phyloP scores from a whole-genome alignment of 805 yeast species.

The Sungouiozyma ichnusensis region DNA sequence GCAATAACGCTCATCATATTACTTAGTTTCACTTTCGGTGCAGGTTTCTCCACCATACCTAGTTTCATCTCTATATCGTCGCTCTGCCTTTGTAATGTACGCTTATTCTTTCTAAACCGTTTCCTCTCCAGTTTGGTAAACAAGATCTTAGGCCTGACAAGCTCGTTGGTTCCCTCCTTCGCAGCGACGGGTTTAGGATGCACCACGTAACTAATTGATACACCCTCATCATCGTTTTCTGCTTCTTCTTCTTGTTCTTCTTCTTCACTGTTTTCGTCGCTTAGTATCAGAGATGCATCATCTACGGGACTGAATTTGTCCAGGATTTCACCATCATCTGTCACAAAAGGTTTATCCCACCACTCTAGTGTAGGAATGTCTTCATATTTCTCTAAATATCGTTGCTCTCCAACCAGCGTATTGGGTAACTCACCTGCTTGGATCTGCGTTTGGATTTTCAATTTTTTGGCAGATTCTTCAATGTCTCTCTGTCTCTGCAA shows the following conservation, averaged over 20 bases:
- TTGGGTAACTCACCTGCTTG: slow-evolving; percentile 42
- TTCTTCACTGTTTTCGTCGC: slow-evolving; percentile 4
- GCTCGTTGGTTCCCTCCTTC: slow-evolving; percentile 35
- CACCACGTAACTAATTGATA: slow-evolving; percentile 62
- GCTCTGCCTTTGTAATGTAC: slow-evolving; percentile 55
- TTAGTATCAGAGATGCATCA: slow-evolving; percentile 19
- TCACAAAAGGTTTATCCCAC: slow-evolving; percentile 72
- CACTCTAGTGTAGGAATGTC: slow-evolving; percentile 65
- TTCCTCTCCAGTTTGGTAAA: slow-evolving; percentile 72
- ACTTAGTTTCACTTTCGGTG: slow-evolving; percentile 74
- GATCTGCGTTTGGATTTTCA: slow-evolving; percentile 30
- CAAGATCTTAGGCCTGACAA: slow-evolving; percentile 36
- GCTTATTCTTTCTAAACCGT: slow-evolving; percentile 57
- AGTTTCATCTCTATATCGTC: slow-evolving; percentile 66
- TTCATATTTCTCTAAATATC: slow-evolving; percentile 29
- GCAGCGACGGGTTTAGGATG: slow-evolving; percentile 66
- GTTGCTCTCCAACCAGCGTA: slow-evolving; percentile 43
- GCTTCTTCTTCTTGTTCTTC: slow-evolving; percentile 10
- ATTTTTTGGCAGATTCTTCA: slow-evolving; percentile 4
- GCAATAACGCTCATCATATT: slow-evolving; percentile 73
- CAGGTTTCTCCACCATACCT: slow-evolving; percentile 81
- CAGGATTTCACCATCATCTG: slow-evolving; percentile 30
- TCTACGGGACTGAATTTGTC: slow-evolving; percentile 29
- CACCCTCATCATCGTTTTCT: slow-evolving; percentile 15
- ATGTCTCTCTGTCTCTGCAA: slow-evolving; percentile 11